Evolutionary conservation across 441 rosid species (phyloP).

Genomic region (Iberis amara): DNA sequence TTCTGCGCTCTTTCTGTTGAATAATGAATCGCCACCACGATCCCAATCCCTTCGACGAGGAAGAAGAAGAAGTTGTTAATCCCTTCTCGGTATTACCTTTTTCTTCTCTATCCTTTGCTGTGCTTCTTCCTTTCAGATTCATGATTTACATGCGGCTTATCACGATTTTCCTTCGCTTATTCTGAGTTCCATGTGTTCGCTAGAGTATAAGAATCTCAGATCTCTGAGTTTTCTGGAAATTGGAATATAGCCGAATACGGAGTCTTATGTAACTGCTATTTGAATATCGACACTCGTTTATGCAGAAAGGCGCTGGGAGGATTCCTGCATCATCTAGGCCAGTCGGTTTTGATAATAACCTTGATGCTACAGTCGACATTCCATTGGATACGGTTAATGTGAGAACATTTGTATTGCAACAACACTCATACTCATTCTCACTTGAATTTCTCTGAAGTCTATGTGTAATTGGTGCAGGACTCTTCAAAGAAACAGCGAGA

Average conservation of each 20-base stretch:
- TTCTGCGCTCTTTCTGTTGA: constrained; percentile 13
- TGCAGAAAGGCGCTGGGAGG: constrained; percentile 63
- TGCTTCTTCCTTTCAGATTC: constrained; percentile 2
- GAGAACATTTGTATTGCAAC: constrained; percentile 11
- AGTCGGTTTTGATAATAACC: constrained; percentile 51
- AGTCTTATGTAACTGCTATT: no score
- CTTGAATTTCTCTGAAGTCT: background rate
- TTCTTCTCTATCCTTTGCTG: background rate
- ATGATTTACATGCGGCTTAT: background rate
- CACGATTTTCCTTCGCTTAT: background rate
- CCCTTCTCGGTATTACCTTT: constrained; percentile 75
- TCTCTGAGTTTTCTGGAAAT: background rate
- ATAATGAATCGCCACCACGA: constrained; percentile 76
- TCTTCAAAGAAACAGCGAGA: constrained; percentile 62
- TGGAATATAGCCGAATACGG: background rate
- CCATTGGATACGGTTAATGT: constrained; percentile 73
- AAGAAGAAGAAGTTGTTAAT: constrained; percentile 79
- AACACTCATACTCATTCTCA: background rate
- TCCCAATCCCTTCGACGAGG: constrained; percentile 92
- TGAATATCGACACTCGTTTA: background rate
- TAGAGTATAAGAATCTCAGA: background rate
- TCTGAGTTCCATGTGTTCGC: background rate
- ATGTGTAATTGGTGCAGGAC: constrained; percentile 43
- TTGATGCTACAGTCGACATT: constrained; percentile 78
- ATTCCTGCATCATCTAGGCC: constrained; percentile 52